Conservation (phyloP, 164 flowering plant species). For the Cinnamomum chago region DNA sequence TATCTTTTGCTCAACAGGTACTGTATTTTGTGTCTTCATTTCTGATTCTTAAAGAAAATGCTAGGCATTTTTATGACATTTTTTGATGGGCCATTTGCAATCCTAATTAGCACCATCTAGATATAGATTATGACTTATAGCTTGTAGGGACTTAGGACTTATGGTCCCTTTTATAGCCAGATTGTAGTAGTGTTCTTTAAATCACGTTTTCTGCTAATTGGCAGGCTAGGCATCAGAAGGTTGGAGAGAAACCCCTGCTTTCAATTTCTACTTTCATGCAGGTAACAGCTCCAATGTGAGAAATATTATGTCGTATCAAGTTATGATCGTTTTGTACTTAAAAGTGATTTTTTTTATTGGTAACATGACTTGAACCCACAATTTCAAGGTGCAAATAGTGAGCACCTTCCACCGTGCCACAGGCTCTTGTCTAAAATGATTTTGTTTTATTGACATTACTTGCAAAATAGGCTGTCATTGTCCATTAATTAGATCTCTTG, state of each 20-base stretch:
- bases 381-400: no score
- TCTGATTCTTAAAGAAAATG: background rate
- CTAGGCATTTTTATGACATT: background rate
- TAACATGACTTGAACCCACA: no score
- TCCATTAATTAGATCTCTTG: background rate
- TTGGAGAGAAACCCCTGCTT: constrained; percentile 91
- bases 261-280: constrained; percentile 76
- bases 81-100: background rate
- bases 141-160: background rate
- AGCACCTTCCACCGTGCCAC: no score
- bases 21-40: background rate
- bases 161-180: background rate
- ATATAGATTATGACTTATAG: no score
- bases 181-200: background rate
- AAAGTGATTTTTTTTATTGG: background rate
- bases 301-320: background rate
- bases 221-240: constrained; percentile 84
- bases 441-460: background rate
- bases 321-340: background rate
- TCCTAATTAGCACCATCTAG: background rate
- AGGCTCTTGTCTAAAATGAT: no score
- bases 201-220: constrained; percentile 4
- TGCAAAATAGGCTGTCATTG: background rate
- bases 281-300: constrained; percentile 30
- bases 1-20: background rate